A percentile compares a stretch with the other conserved stretches of the same genome.
Conservation (phyloP, 2,329 filamentous ascomycete genomes). For the Ophiostoma tasmaniense region DNA sequence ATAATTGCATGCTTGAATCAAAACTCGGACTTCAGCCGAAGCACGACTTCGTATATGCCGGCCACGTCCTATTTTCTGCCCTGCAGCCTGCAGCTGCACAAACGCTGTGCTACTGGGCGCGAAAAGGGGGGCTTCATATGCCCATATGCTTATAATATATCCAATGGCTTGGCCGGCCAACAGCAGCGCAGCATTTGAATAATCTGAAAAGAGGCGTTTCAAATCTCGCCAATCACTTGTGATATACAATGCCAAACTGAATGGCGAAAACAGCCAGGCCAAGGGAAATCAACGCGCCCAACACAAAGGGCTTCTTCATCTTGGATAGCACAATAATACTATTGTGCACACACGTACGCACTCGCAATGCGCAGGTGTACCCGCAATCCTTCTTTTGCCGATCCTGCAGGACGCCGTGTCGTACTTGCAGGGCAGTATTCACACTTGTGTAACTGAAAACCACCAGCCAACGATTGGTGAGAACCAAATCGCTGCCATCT, state of each 20-base stretch:
- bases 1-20: neutral
- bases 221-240: neutral
- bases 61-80: neutral
- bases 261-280: neutral
- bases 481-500: neutral
- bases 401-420: slow-evolving; percentile 15
- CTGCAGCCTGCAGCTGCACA: slow-evolving; percentile 5
- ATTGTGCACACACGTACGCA: neutral
- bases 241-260: neutral
- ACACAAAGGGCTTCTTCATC: neutral
- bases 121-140: neutral
- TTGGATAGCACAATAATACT: neutral
- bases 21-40: slow-evolving; percentile 11
- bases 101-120: neutral
- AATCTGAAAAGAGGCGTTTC: neutral
- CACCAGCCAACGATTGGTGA: neutral
- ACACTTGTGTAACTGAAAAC: neutral
- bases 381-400: slow-evolving; percentile 8
- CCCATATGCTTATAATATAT: neutral
- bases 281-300: neutral
- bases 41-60: slow-evolving; percentile 9
- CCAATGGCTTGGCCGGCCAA: neutral
- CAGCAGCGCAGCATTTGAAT: neutral
- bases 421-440: slow-evolving; percentile 8
- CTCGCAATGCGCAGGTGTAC: neutral